Base-by-base conservation (phyloP, 225 moss, liverwort and hornwort genomes). In the Pleurozium schreberi region DNA sequence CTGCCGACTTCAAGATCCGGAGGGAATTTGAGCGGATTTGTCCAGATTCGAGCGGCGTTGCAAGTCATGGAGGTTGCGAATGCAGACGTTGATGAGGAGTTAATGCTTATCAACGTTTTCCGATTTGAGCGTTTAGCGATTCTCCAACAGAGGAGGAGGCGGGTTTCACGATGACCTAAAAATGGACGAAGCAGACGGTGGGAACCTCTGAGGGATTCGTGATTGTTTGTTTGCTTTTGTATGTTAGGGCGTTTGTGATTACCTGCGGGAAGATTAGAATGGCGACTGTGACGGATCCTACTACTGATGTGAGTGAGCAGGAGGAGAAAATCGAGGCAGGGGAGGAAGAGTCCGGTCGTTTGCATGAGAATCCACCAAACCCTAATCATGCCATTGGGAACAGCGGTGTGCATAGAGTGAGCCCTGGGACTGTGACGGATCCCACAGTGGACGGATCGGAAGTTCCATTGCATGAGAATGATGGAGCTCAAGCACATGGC, bases 31-130 rank as follows among this genome's bases (percentile, higher is more conserved):
- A 58, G 52, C 7, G 47, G 45, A 7, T 81, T 62, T 34, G 14
- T 34, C 33, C 45, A 38, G 83, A 26, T 52, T 83, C 52, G 83
- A 73, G 82, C n/a, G n/a, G n/a, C n/a, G n/a, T n/a, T n/a, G n/a
- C n/a, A 27, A 76, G 70, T 23, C 77, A 89, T 93, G 87, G 91
- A 93, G 67, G 38, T n/a, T 85, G 85, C 71, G 34, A 89, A 75
- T 88, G 79, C 59, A 67, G 77, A 66, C 26, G 77, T 23, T 10
- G 88, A 84, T 5, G 90, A 85, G 16, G 90, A 88, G 43, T 25
- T 49, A 61, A 81, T 43, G 42, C 60, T 59, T 84, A 38, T 86
- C 12, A 17, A 69, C 43, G 66, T 78, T 28, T 27, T 57, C 47
- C 28, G 58, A 28, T 63, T 45, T 27, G 85, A 85, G n/a, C 26